Evolutionary conservation across 257 asterid species (phyloP), one percentile per base, ranked within the genome.

Genomic region (Paraleonurus japonicus): DNA sequence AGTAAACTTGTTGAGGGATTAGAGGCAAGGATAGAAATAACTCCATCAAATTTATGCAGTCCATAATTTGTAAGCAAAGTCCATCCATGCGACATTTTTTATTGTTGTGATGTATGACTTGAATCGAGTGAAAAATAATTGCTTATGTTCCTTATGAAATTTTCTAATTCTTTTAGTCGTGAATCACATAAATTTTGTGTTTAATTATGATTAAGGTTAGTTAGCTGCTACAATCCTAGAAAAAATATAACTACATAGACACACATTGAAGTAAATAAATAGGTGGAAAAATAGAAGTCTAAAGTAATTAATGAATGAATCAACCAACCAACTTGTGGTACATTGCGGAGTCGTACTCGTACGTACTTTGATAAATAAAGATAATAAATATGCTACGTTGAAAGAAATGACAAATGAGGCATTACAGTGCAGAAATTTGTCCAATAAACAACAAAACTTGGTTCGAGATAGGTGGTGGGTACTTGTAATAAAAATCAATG

Each of bases 351-450:
- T 69, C 60, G 66, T 51, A 69, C 57, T 35, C 60, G 54, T 47
- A 47, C 54, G 54, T 47, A n/a, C 22, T 47, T 69, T 55, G 48
- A 35, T 13, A 13, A 69, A 53, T 69, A 54, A 35, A 33, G 57
- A 50, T 19, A 19, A 51, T 51, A 8, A 51, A 19, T 9, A 53
- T 0, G 2, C n/a, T n/a, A n/a, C n/a, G 35, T 23, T 41, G 60
- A 70, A 70, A 26, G 68, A 70, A 41, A 70, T 57, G 67, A 26
- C 60, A 70, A 41, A 70, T 57, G 67, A 37, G 59, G 24, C 43
- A 70, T 23, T 37, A 30, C 1, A 16, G 66, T 70, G 67, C 75
- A 70, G 75, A 70, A 72, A 32, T 43, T 47, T 61, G 76, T 72
- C 63, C 48, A 61, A 61, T 67, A 61, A 60, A 45, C 33, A 71